phyloP scores from a whole-genome alignment of 345 rosid genomes.

The Linum tenue region DNA sequence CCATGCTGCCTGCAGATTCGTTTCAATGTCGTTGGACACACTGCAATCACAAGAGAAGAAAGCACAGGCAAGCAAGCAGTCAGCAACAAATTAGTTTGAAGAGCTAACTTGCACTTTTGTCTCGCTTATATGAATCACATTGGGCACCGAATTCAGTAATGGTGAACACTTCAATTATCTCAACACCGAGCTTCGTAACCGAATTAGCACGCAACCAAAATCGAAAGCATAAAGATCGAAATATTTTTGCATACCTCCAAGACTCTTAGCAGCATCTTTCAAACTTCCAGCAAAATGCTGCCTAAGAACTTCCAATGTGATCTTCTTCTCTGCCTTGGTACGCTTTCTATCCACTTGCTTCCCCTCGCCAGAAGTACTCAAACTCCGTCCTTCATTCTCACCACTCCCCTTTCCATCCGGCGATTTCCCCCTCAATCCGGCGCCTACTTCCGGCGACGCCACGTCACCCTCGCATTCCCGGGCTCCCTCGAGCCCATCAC shows the following conservation, averaged over 20 bases:
- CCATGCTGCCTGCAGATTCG: slow-evolving; percentile 91
- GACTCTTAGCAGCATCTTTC: slow-evolving; percentile 86
- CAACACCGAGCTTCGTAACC: not conserved
- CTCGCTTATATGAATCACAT: too few species aligned
- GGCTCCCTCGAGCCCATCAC: slow-evolving; percentile 16
- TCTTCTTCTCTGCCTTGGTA: slow-evolving; percentile 54
- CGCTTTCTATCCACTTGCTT: slow-evolving; percentile 50
- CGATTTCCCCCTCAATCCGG: slow-evolving; percentile 22
- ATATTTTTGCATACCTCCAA: slow-evolving; percentile 56
- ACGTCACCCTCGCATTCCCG: slow-evolving; percentile 19
- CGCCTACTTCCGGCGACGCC: slow-evolving; percentile 18
- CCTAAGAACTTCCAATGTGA: slow-evolving; percentile 62
- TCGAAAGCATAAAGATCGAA: not conserved
- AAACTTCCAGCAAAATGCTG: slow-evolving; percentile 78
- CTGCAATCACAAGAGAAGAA: slow-evolving; percentile 37
- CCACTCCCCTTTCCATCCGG: slow-evolving; percentile 25
- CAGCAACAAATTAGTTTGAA: not conserved
- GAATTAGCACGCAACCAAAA: too few species aligned
- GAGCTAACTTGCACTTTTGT: too few species aligned
- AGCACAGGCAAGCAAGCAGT: not conserved
- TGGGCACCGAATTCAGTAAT: too few species aligned
- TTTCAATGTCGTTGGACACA: slow-evolving; percentile 95
- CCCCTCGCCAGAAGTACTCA: slow-evolving; percentile 20
- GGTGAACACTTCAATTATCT: too few species aligned
- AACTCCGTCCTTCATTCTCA: slow-evolving; percentile 34